A percentile compares a stretch with the other conserved stretches of the same genome.
phyloP scores from a whole-genome alignment of 306 rosid genomes.

The Ammopiptanthus mongolicus region DNA sequence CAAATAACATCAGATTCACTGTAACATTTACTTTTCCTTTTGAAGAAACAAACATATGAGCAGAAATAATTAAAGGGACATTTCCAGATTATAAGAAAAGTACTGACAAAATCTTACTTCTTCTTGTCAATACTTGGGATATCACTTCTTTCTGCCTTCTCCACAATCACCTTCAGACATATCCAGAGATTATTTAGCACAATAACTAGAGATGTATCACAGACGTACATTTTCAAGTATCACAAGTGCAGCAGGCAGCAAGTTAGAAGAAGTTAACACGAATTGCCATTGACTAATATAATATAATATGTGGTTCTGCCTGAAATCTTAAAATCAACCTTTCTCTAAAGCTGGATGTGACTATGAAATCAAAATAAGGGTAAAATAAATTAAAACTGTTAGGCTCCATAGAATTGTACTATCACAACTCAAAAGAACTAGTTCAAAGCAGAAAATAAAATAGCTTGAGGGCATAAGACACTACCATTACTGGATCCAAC shows the following conservation, averaged over 20 bases:
- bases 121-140: constrained; percentile 91
- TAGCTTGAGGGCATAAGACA: neutral
- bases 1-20: neutral
- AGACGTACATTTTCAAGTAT: neutral
- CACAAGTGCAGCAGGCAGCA: neutral
- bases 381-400: neutral
- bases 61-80: constrained; percentile 10
- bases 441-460: neutral
- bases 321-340: neutral
- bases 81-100: constrained; percentile 7
- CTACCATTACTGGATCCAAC: neutral
- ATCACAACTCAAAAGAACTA: neutral
- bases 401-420: neutral
- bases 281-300: neutral
- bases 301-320: neutral
- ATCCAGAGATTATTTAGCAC: constrained; percentile 22
- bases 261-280: neutral
- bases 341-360: neutral
- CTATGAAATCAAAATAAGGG: neutral
- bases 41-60: constrained; percentile 18
- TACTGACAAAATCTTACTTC: constrained; percentile 54
- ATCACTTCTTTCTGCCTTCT: constrained; percentile 95
- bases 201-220: constrained; percentile 5
- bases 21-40: neutral
- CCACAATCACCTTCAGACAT: constrained; percentile 81